Conservation (phyloP, 1,139 yeast genomes). For the Yamadazyma blattariae region DNA sequence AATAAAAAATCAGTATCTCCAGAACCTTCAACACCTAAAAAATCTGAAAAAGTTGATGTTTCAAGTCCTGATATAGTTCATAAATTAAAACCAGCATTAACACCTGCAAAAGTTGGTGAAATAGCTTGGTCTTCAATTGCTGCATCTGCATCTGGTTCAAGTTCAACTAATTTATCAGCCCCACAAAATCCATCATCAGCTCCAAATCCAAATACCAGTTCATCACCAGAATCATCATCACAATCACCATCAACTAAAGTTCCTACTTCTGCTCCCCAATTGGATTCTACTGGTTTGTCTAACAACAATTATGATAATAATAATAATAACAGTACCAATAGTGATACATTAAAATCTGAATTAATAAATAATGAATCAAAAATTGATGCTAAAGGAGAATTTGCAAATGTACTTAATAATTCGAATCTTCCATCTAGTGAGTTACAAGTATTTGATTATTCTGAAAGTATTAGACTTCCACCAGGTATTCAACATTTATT, state of each 20-base stretch:
- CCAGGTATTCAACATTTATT: constrained; percentile 72
- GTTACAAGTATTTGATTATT: constrained; percentile 34
- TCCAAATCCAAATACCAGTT: constrained; percentile 2
- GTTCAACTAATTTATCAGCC: background rate
- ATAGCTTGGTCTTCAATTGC: constrained; percentile 73
- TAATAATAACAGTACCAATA: no score
- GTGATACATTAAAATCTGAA: no score
- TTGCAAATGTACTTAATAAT: background rate
- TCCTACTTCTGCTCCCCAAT: background rate
- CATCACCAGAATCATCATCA: background rate
- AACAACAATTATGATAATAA: no score
- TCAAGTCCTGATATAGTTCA: constrained; percentile 36
- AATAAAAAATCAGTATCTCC: constrained; percentile 13
- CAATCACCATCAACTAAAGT: constrained; percentile 3
- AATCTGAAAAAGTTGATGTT: constrained; percentile 19
- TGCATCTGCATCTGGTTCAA: constrained; percentile 20
- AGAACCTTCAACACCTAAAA: constrained; percentile 13
- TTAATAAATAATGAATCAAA: no score
- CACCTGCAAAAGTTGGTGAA: constrained; percentile 65
- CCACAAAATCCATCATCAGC: background rate
- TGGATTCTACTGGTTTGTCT: no score
- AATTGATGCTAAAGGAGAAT: background rate
- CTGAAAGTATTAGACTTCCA: constrained; percentile 51
- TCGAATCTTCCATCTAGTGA: constrained; percentile 16
- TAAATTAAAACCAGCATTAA: constrained; percentile 64